A percentile compares a stretch with the other conserved stretches of the same genome.
Evolutionary conservation across 345 rosid genomes (phyloP).

Genomic region (Populus nigra): DNA sequence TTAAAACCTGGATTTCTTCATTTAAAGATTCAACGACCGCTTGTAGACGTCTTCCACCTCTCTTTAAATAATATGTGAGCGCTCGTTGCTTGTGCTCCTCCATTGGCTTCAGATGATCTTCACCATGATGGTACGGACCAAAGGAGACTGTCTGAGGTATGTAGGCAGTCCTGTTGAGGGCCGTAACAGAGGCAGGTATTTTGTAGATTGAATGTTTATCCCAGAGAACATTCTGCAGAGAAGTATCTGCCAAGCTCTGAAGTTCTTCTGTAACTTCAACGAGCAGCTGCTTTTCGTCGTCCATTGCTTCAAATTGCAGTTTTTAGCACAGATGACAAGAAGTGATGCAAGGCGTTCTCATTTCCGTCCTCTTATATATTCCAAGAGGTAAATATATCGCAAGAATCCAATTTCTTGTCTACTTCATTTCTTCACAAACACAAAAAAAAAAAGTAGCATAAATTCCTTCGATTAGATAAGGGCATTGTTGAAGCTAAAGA

Average conservation of each 20-base stretch:
- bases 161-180: slow-evolving; percentile 36
- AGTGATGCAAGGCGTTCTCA: neutral
- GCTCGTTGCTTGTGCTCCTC: slow-evolving; percentile 46
- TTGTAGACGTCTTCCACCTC: slow-evolving; percentile 18
- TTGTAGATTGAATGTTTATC: slow-evolving; percentile 38
- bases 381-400: neutral
- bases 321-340: neutral
- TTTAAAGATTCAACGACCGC: slow-evolving; percentile 19
- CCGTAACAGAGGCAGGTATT: slow-evolving; percentile 31
- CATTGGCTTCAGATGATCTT: slow-evolving; percentile 35
- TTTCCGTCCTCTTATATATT: neutral
- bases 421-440: neutral
- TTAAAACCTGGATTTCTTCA: slow-evolving; percentile 18
- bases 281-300: slow-evolving; percentile 13
- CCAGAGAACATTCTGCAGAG: slow-evolving; percentile 24
- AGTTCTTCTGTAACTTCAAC: slow-evolving; percentile 8
- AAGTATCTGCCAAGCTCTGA: slow-evolving; percentile 10
- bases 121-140: slow-evolving; percentile 42
- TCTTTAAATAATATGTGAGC: slow-evolving; percentile 30
- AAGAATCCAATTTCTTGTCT: neutral
- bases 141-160: slow-evolving; percentile 41
- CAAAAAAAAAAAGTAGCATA: neutral
- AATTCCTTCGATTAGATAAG: neutral
- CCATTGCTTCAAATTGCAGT: neutral
- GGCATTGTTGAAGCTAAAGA: neutral